Evolutionary conservation across 2,329 filamentous ascomycete species (phyloP).

Genomic region (Colletotrichum camelliae): DNA sequence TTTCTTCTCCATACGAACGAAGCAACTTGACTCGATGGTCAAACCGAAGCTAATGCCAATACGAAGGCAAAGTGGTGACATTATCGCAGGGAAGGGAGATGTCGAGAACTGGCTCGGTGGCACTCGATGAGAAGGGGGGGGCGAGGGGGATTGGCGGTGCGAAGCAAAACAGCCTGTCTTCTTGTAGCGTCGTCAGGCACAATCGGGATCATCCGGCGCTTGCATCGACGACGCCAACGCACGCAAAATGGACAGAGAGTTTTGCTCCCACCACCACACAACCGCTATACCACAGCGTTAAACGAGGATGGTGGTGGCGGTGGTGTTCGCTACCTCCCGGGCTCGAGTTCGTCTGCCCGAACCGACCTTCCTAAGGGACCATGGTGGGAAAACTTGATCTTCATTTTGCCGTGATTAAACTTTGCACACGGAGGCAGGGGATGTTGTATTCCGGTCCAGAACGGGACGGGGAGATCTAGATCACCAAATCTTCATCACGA

Average conservation of each 20-base stretch:
- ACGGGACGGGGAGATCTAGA: background rate
- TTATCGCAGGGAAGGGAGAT: background rate
- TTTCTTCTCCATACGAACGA: background rate
- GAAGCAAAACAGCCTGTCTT: background rate
- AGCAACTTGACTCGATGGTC: background rate
- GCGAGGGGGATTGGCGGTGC: background rate
- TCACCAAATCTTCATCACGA: background rate
- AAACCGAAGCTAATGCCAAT: background rate
- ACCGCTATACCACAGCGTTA: background rate
- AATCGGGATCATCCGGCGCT: background rate
- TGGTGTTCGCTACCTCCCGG: background rate
- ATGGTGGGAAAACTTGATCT: background rate
- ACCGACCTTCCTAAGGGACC: background rate
- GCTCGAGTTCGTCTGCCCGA: background rate
- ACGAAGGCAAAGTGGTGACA: background rate
- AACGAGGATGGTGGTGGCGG: background rate
- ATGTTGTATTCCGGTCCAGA: background rate
- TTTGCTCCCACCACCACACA: background rate
- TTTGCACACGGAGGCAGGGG: background rate
- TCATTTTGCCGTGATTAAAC: background rate
- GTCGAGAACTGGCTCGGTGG: background rate
- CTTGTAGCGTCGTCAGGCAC: background rate
- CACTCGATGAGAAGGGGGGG: background rate
- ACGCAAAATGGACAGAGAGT: background rate
- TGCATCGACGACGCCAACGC: background rate